These are phyloP conservation scores for Camillea tinctor DNA, from an alignment of 2,329 filamentous ascomycete species.

Conservation along the genomic window DNA sequence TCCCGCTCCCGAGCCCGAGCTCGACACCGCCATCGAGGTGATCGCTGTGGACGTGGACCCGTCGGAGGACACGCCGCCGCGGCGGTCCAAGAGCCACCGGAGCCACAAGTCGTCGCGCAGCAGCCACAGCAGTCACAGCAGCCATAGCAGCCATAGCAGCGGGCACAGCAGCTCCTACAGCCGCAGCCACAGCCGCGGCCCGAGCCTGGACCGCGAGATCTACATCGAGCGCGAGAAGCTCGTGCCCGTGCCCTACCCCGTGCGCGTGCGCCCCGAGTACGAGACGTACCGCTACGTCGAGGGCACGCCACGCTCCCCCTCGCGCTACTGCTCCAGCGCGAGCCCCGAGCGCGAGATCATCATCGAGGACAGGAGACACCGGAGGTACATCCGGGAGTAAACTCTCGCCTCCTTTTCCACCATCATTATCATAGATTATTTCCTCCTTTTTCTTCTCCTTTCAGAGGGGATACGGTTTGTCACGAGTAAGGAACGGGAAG, in stretches of 20 bases:
- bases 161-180: conserved; percentile 26
- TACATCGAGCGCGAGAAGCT: conserved; percentile 52
- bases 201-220: conserved; percentile 43
- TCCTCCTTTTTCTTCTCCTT: no score
- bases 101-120: conserved; percentile 25
- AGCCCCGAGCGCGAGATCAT: conserved; percentile 34
- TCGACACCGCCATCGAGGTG: conserved; percentile 37
- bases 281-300: conserved; percentile 56
- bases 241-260: conserved; percentile 44
- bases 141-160: conserved; percentile 20
- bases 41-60: conserved; percentile 44
- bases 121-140: conserved; percentile 13
- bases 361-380: conserved; percentile 31
- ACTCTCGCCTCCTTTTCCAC: no score
- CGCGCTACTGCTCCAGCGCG: conserved; percentile 25
- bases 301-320: conserved; percentile 41
- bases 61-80: conserved; percentile 18
- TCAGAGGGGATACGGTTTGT: no score
- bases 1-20: conserved; percentile 17
- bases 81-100: conserved; percentile 31
- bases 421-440: no score
- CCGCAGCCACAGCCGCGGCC: conserved; percentile 25
- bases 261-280: conserved; percentile 43
- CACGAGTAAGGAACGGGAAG: no score
- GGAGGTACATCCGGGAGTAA: conserved; percentile 30